These are phyloP conservation scores for Cymodocea nodosa DNA, from an alignment of 116 monocot genomes.

Conservation along the genomic window DNA sequence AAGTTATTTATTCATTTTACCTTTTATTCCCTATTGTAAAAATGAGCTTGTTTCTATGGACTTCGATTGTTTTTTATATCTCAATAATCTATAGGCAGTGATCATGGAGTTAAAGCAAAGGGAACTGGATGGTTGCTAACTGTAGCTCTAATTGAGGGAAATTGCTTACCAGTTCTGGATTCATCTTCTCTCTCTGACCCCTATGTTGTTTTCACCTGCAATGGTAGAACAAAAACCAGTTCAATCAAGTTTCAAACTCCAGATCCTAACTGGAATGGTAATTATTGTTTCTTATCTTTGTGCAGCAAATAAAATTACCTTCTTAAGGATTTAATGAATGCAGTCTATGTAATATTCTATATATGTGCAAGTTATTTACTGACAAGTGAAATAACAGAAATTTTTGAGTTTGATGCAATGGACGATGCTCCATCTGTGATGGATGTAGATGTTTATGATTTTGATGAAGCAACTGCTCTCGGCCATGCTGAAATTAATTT, in stretches of 20 bases:
- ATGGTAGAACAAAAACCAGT: conserved; percentile 81
- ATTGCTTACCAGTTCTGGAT: conserved; percentile 47
- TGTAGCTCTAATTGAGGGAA: conserved; percentile 85
- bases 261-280: conserved; percentile 96
- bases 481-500: conserved; percentile 93
- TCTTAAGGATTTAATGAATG: background rate
- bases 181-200: conserved; percentile 64
- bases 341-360: background rate
- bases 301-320: background rate
- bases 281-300: background rate
- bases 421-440: conserved; percentile 87
- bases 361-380: background rate
- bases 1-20: too few relatives aligned
- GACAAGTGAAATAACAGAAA: conserved; percentile 43
- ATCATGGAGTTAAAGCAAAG: conserved; percentile 93
- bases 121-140: conserved; percentile 96
- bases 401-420: conserved; percentile 98
- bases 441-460: conserved; percentile 75
- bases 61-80: background rate
- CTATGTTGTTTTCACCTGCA: conserved; percentile 88
- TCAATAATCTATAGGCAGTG: conserved; percentile 34
- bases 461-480: conserved; percentile 68
- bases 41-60: background rate
- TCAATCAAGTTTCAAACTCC: conserved; percentile 93
- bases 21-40: background rate